Base-by-base conservation (phyloP, 805 yeast species). In the Helenozyma baotianmanensis region DNA sequence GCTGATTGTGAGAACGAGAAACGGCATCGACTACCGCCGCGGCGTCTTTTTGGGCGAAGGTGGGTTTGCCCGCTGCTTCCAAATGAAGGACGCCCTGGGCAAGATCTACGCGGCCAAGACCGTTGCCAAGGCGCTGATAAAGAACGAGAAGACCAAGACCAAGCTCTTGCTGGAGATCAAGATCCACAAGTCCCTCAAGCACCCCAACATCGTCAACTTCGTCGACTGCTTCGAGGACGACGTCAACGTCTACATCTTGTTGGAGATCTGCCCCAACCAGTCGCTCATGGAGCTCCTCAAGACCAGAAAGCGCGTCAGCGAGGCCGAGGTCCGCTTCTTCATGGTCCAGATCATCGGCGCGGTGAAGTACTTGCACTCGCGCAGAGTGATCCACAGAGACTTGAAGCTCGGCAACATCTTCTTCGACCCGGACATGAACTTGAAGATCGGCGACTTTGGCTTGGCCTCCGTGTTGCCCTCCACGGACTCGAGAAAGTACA, bases 31-130 rank as follows among this genome's bases (percentile, higher is more conserved):
- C 48, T 92, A 84, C 60, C 86, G 83, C 43, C 76, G 97, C 54
- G 97, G 97, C 2, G 71, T 71, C 39, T 89, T 88, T 50, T 68
- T 92, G 22, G 98, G 98, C 23, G 97, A 90, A 64, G 99, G 99
- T 40, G 99, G 99, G 0, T 92, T 92, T 68, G 99, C 98, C 12
- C 78, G 97, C 54, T 92, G 99, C 56, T 92, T 92, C 64, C 97
- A 92, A 58, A 92, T 92, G 71, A 86, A 83, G 55, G 96, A 89
- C 61, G 82, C 87, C 40, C 68, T 75, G 44, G 97, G 97, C 22
- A 76, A 78, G 51, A 74, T 85, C 1, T 92, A 71, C 60, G 99
- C 98, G 13, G 98, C 98, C 21, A 92, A 92, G 55, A 94, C 98
- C 0, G 95, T 92, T 23, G 98, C 99, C 34, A 92, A 92, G 60